Evolutionary conservation across 2,329 filamentous ascomycete genomes (phyloP).

Genomic region (Curvularia verruculosa): DNA sequence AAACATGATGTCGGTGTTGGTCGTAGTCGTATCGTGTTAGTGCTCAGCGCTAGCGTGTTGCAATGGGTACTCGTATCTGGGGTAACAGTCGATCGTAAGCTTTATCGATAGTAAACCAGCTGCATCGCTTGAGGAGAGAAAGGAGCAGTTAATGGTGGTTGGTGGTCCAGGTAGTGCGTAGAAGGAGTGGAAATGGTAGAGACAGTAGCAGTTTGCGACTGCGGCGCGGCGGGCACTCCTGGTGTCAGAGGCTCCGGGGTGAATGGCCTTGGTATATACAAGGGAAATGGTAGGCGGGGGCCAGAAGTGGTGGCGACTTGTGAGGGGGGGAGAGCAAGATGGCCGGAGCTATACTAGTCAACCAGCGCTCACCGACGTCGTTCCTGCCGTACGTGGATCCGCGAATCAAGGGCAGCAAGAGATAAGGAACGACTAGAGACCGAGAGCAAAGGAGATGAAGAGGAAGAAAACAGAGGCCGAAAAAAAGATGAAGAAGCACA

Average conservation of each 20-base stretch:
- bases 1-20: constrained; percentile 35
- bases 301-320: constrained; percentile 2
- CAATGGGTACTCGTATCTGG: constrained; percentile 18
- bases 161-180: constrained; percentile 7
- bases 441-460: background rate
- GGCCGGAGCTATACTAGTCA: constrained; percentile 9
- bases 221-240: background rate
- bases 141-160: no score
- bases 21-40: constrained; percentile 31
- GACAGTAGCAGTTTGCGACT: constrained; percentile 6
- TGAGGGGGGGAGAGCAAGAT: constrained; percentile 8
- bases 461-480: background rate
- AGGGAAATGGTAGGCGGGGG: constrained; percentile 12
- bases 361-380: constrained; percentile 7
- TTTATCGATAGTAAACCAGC: constrained; percentile 22
- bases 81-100: constrained; percentile 20
- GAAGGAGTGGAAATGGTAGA: constrained; percentile 10
- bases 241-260: constrained; percentile 1
- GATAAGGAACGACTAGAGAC: constrained; percentile 12
- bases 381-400: constrained; percentile 8
- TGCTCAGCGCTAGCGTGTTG: constrained; percentile 25
- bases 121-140: constrained; percentile 27
- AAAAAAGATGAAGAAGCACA: background rate
- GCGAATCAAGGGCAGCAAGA: background rate
- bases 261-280: constrained; percentile 6